Evolutionary conservation across 306 rosid genomes (phyloP).

Genomic region (Fagus sylvatica): DNA sequence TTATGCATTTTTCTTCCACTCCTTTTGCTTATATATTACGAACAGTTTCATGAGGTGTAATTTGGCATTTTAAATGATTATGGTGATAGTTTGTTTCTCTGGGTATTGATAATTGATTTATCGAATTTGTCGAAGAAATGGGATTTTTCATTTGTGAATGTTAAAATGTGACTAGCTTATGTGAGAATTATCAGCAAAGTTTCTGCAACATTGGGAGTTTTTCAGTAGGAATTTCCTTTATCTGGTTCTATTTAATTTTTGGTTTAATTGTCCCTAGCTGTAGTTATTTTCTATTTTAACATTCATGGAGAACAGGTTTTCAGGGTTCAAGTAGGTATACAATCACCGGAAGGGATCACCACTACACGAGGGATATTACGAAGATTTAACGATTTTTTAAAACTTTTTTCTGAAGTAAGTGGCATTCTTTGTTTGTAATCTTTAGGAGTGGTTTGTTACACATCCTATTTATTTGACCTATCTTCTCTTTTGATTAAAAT

Average conservation of each 20-base stretch:
- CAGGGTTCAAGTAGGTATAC: conserved; percentile 82
- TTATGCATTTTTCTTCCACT: neutral
- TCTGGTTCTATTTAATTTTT: neutral
- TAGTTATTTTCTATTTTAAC: conserved; percentile 25
- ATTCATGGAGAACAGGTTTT: conserved; percentile 57
- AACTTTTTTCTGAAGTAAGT: conserved; percentile 70
- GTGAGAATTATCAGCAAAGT: neutral
- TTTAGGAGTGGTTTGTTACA: too few species aligned
- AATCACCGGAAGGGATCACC: conserved; percentile 83
- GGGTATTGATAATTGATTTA: neutral
- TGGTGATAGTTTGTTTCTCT: neutral
- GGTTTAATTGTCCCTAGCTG: neutral
- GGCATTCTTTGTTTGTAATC: neutral
- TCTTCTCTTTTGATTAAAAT: neutral
- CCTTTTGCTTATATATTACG: neutral
- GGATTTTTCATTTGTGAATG: neutral
- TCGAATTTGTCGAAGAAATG: neutral
- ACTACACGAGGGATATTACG: conserved; percentile 58
- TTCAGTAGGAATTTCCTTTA: neutral
- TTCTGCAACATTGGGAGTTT: neutral
- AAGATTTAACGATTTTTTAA: conserved; percentile 76
- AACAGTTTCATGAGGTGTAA: neutral
- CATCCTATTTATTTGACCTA: too few species aligned
- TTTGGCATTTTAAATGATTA: neutral
- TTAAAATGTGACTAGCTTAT: neutral